Evolutionary conservation across 805 yeast genomes (phyloP).

Genomic region (Candida maesae): DNA sequence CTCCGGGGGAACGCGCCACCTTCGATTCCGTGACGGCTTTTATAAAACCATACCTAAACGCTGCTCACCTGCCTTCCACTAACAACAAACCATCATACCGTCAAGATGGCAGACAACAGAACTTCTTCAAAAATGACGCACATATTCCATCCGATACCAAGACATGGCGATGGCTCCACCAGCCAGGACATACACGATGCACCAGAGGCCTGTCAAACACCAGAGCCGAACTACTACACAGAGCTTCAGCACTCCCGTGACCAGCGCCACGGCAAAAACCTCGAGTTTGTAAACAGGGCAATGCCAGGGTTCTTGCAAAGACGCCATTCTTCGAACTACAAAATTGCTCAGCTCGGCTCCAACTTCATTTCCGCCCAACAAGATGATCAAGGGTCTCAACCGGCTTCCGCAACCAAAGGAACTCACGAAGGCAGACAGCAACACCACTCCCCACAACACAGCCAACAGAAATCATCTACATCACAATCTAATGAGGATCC

Average conservation of each 20-base stretch:
- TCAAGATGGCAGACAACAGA: too few species aligned
- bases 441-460: too few species aligned
- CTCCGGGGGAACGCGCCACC: too few species aligned
- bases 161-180: neutral
- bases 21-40: too few species aligned
- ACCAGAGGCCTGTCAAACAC: slow-evolving; percentile 11
- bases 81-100: too few species aligned
- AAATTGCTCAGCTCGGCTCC: slow-evolving; percentile 4
- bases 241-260: slow-evolving; percentile 4
- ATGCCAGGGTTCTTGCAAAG: slow-evolving; percentile 5
- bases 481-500: neutral
- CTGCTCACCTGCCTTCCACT: too few species aligned
- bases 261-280: neutral
- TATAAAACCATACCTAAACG: too few species aligned
- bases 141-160: neutral
- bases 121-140: neutral
- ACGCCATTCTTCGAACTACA: slow-evolving; percentile 11
- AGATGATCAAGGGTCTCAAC: too few species aligned
- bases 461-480: neutral
- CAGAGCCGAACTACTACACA: slow-evolving; percentile 8
- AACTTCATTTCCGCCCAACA: too few species aligned
- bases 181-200: slow-evolving; percentile 1
- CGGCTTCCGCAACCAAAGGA: too few species aligned
- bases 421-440: too few species aligned
- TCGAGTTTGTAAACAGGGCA: neutral